Percentiles rank a stretch among this genome's conserved stretches.
These are phyloP conservation scores for Syzygium aromaticum DNA, from an alignment of 345 rosid species.

Conservation along the genomic window DNA sequence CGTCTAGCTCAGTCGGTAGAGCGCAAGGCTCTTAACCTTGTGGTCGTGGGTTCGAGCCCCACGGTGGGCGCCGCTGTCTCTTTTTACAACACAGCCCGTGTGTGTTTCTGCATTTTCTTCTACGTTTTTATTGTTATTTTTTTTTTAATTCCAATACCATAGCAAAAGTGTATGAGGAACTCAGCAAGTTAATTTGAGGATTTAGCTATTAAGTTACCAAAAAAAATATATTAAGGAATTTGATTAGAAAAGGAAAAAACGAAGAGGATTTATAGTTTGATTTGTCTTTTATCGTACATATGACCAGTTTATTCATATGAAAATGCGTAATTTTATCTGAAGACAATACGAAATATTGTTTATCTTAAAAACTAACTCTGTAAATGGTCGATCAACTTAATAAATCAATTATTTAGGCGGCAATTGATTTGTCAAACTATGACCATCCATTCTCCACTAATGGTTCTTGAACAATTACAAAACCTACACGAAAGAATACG, in stretches of 20 bases:
- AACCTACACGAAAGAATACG: neutral
- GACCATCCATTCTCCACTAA: neutral
- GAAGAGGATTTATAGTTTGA: neutral
- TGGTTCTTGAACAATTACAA: neutral
- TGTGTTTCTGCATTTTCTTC: too few relatives aligned
- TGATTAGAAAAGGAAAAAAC: too few relatives aligned
- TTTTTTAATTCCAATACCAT: too few relatives aligned
- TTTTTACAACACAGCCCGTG: too few relatives aligned
- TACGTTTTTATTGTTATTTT: too few relatives aligned
- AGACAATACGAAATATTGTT: neutral
- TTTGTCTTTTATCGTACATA: neutral
- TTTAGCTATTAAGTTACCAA: too few relatives aligned
- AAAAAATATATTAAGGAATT: too few relatives aligned
- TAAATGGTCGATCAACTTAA: neutral
- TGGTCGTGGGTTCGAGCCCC: slow-evolving; percentile 28
- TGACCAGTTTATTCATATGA: neutral
- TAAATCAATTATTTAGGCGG: neutral
- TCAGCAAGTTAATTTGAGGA: too few relatives aligned
- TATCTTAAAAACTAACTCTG: neutral
- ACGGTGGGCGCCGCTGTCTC: slow-evolving; percentile 7
- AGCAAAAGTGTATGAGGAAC: too few relatives aligned
- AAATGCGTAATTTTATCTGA: neutral
- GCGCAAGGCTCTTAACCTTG: slow-evolving; percentile 24
- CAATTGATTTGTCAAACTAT: neutral
- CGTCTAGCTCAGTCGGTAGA: slow-evolving; percentile 12